Base-by-base conservation (phyloP, 768 basidiomycete genomes). In the Leccinum disarticulatum region DNA sequence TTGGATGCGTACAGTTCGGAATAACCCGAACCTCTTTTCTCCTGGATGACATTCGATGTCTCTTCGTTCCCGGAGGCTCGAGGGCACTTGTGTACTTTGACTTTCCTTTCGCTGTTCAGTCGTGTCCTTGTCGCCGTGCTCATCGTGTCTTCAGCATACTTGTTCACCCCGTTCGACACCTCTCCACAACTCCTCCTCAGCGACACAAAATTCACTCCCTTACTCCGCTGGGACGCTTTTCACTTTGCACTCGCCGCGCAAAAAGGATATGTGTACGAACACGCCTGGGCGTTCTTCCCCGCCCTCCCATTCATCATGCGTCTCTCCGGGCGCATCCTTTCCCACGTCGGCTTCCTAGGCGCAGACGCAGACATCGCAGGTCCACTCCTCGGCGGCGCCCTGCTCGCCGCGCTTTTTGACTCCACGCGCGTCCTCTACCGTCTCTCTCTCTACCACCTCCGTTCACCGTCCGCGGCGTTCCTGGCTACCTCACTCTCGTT, bases 221-320 rank as follows among this genome's bases (percentile, higher is more conserved):
- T 86, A 3, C 76, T 94, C 10, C 84, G 94, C 64, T 99, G 96
- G 97, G 96, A 98, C 69, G 79, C 80, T 3, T 81, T 98, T 64
- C 88, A 97, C 73, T 98, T 94, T 71, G 65, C 77, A 6, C 80
- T 82, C 65, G 83, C 93, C 55, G 91, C 93, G 0, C 66, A 77
- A 28, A 60, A 81, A 11, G 81, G 83, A 9, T 81, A 87, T 64
- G 61, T 62, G 1, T 86, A 84, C 69, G 96, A 98, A 69, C 83
- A 96, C 66, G 80, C 91, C 63, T 91, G 90, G 82, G 96, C 96
- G 0, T 98, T 93, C 73, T 82, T 93, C 61, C 90, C 92, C 2
- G 91, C 83, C 5, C 73, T 83, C 27, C 82, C 91, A 3, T 66
- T 76, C 11, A 52, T 90, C 53, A 80, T 93, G 73, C 77, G 81